Evolutionary conservation across 345 rosid species (phyloP), one percentile per base, ranked within the genome.

Genomic region (Arabis hirsuta): DNA sequence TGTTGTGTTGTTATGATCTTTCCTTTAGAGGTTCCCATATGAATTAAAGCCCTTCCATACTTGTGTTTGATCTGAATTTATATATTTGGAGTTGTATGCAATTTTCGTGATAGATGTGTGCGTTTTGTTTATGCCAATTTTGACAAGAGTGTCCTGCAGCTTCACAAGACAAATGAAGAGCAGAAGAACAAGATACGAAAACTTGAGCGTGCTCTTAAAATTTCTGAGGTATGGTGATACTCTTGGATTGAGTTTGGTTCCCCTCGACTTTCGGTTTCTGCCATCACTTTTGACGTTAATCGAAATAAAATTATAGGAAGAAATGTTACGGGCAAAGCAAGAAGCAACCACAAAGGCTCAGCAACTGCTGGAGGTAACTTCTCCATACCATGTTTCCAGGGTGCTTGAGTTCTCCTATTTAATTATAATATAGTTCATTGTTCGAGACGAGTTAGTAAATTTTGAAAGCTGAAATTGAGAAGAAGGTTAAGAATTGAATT

Each of bases 191-290:
- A 82, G 79, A 84, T 92, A 62, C 87, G 81, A 16, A 88, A 88
- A 83, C 86, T 84, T 52, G 98, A 96, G 65, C 96, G 95, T 54
- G 98, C 98, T 70, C 98, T 92, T 65, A 86, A 87, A 77, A 74
- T 78, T 63, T 92, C 97, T 20, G 97, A 96, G 97, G 99, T 96
- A 80, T 77, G 22, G 24, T 27, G 58, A 53, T 53, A 11, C 46
- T 27, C 73, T 42, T 51, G 31, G 47, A 52, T 39, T 41, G 4
- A 7, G 19, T 55, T 55, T 42, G 19, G 44, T 55, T 14, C 16
- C 8, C 12, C 38, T 24, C 0, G 0, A 45, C 2, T 32, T 58
- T 50, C 0, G 5, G 34, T 34, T 19, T 52, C 61, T 24, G 60
- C 20, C 71, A 22, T 67, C 29, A 34, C 9, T 57, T 51, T 19